Percentiles rank a stretch among this genome's conserved stretches.
These are phyloP conservation scores for Pichia nakasei DNA, from an alignment of 805 yeast genomes.

Conservation along the genomic window DNA sequence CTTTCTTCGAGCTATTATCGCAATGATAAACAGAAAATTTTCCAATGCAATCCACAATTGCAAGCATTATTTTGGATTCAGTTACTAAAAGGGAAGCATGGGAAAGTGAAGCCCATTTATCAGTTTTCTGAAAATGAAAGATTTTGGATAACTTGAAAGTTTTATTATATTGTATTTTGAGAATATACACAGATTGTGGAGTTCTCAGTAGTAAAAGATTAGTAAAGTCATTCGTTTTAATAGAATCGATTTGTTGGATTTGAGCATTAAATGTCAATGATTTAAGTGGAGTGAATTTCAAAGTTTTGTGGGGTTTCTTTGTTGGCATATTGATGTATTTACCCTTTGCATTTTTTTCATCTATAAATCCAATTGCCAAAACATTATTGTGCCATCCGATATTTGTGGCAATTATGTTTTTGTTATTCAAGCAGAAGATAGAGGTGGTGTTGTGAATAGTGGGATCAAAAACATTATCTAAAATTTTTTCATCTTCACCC, in stretches of 20 bases:
- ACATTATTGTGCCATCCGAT: background rate
- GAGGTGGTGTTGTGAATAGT: background rate
- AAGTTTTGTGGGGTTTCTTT: too few species aligned
- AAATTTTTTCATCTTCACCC: background rate
- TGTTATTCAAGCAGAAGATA: background rate
- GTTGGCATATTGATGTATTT: too few species aligned
- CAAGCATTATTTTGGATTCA: constrained; percentile 7
- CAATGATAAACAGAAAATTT: constrained; percentile 36
- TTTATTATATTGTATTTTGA: background rate
- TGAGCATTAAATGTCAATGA: background rate
- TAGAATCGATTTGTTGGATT: background rate
- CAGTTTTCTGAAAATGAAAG: constrained; percentile 1
- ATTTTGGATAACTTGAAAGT: background rate
- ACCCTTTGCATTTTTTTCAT: background rate
- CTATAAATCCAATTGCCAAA: background rate
- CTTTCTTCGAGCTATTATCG: constrained; percentile 7
- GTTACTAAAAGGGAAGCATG: background rate
- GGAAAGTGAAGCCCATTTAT: constrained; percentile 7
- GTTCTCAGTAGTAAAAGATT: background rate
- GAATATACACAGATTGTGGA: background rate
- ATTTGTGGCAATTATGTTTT: background rate
- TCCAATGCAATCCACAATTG: constrained; percentile 44
- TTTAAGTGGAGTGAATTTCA: background rate
- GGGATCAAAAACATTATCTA: background rate
- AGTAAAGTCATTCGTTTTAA: background rate